Conservation (phyloP, 345 rosid species). For the Syzygium aqueum region DNA sequence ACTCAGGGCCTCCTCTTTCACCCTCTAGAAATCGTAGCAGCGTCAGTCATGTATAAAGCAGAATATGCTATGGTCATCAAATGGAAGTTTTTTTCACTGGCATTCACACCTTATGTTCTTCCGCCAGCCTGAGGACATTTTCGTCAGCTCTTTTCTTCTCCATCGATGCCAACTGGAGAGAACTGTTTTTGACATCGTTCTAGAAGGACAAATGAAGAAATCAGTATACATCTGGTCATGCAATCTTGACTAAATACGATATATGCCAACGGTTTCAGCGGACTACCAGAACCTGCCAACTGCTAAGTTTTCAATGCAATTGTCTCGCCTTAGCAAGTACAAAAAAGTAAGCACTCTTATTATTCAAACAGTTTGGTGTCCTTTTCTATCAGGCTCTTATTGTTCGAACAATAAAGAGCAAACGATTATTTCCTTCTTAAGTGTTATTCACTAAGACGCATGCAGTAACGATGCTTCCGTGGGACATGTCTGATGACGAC, state of each 20-base stretch:
- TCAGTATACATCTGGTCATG: conserved; percentile 2
- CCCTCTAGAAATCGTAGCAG: conserved; percentile 40
- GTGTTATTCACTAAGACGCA: background rate
- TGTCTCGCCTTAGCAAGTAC: background rate
- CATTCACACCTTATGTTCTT: conserved; percentile 62
- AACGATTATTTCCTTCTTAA: background rate
- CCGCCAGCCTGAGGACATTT: conserved; percentile 58
- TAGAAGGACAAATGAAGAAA: conserved; percentile 14
- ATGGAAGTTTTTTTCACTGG: background rate
- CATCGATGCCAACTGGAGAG: conserved; percentile 70
- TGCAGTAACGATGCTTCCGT: background rate
- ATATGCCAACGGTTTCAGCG: background rate
- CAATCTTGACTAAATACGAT: background rate
- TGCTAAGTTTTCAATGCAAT: background rate
- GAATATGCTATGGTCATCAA: background rate
- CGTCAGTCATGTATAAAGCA: background rate
- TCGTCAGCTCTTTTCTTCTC: conserved; percentile 75
- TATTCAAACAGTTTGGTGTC: background rate
- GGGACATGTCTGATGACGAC: background rate
- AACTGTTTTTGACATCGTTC: conserved; percentile 47
- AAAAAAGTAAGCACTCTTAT: background rate
- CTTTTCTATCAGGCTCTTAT: background rate
- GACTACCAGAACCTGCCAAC: background rate
- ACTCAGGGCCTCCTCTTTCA: conserved; percentile 54
- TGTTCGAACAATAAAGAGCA: background rate